Conservation (phyloP, 495 filamentous ascomycete genomes). For the Pseudomonodictys pantanalensis region DNA sequence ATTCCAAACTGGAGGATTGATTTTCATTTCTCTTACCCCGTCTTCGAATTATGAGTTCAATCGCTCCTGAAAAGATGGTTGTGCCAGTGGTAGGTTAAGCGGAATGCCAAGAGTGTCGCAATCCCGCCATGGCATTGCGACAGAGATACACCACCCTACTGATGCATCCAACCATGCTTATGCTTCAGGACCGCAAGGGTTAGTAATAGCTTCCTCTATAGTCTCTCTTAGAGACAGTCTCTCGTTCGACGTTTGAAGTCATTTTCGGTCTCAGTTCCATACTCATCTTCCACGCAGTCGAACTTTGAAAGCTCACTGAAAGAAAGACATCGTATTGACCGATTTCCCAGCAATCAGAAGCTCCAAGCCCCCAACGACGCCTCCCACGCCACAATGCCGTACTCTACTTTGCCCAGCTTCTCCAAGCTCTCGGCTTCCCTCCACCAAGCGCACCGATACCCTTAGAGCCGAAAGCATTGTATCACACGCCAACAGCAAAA, state of each 20-base stretch:
- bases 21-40: no score
- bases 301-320: neutral
- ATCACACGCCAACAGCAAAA: neutral
- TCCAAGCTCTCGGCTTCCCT: slow-evolving; percentile 21
- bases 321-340: neutral
- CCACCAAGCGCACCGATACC: neutral
- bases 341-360: neutral
- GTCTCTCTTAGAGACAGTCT: neutral
- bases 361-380: slow-evolving; percentile 5
- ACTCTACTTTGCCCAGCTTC: slow-evolving; percentile 14
- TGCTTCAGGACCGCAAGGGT: neutral
- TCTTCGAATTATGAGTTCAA: no score
- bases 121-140: slow-evolving; percentile 18
- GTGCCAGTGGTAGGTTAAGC: neutral
- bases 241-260: neutral
- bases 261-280: no score
- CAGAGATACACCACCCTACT: neutral
- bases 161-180: neutral
- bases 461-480: slow-evolving; percentile 16
- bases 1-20: no score
- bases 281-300: no score
- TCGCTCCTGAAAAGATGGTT: no score
- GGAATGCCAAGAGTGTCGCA: slow-evolving; percentile 16
- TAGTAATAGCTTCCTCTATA: neutral
- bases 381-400: neutral